Evolutionary conservation across 2,329 filamentous ascomycete genomes (phyloP), one percentile per base, ranked within the genome.

Genomic region (Aphanoascus verrucosus): DNA sequence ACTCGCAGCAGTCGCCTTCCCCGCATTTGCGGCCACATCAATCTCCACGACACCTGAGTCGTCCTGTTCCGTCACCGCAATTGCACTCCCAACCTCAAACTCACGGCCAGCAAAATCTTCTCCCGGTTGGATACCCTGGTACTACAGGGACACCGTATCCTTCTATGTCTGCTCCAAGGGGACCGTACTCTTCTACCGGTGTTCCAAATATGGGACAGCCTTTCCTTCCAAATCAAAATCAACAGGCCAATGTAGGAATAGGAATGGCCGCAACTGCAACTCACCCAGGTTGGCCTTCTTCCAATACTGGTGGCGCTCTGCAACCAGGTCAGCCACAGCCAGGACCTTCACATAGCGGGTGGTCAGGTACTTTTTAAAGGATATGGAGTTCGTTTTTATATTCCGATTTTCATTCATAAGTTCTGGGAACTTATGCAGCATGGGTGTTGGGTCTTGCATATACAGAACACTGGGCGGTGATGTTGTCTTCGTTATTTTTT

Each of bases 31-130:
- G 64, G 38, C 65, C 67, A 47, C 67, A 63, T 34, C 71, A 72
- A 55, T 72, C 71, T n/a, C 70, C 70, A n/a, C 68, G 68, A 56
- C 69, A 67, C 49, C 66, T 70, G 52, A 61, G 63, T 38, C 67
- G 68, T 15, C 44, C 51, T 28, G 66, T 65, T 31, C 60, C 67
- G 31, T 63, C 64, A 44, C 63, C 67, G 7, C 67, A 68, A 49
- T 67, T 72, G 61, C 65, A 56, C 9, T 51, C 56, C n/a, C 57
- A 55, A 38, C 48, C 64, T 49, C 65, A 66, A 41, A 62, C 68
- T 58, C 68, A 69, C 49, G 61, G 61, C 6, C 68, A 69, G 49
- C 61, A 63, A 45, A 61, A 62, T 12, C 67, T 71, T 64, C 63
- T 64, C 40, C 59, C 63, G n/a, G 67, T 69, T 63, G 65, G 61